Conservation (phyloP, 2,329 filamentous ascomycete species). For the Colletotrichum echinochloae region DNA sequence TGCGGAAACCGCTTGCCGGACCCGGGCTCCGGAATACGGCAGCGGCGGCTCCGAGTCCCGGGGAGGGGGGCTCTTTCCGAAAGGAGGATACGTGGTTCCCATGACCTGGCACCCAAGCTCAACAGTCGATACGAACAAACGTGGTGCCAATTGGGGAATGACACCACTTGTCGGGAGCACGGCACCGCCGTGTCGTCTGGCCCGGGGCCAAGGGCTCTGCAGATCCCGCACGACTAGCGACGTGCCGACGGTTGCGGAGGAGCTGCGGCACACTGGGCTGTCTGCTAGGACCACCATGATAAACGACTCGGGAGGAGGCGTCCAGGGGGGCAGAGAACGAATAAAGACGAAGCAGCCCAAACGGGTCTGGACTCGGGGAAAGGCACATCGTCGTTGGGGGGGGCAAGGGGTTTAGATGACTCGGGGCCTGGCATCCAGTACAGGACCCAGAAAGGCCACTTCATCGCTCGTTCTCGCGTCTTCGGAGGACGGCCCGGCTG, state of each 20-base stretch:
- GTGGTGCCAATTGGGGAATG: neutral
- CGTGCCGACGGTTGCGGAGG: neutral
- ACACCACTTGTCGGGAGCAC: neutral
- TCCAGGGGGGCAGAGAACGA: neutral
- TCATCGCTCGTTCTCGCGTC: neutral
- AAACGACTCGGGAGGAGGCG: neutral
- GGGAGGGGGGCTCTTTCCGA: neutral
- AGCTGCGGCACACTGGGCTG: neutral
- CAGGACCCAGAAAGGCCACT: neutral
- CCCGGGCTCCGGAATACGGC: constrained; percentile 4
- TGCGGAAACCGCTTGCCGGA: constrained; percentile 1
- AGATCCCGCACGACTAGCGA: neutral
- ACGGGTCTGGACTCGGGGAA: neutral
- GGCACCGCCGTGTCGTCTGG: neutral
- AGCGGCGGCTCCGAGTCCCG: constrained; percentile 19
- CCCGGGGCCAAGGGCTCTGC: neutral
- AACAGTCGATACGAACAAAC: neutral
- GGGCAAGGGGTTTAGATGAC: neutral
- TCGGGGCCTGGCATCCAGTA: neutral
- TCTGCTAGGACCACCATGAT: too few relatives aligned
- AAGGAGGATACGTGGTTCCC: constrained; percentile 10
- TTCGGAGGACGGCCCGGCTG: constrained; percentile 7
- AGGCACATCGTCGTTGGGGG: neutral
- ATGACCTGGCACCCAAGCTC: constrained; percentile 9
- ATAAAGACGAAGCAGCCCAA: neutral